Conservation (phyloP, 345 rosid species). For the Reutealis trisperma region DNA sequence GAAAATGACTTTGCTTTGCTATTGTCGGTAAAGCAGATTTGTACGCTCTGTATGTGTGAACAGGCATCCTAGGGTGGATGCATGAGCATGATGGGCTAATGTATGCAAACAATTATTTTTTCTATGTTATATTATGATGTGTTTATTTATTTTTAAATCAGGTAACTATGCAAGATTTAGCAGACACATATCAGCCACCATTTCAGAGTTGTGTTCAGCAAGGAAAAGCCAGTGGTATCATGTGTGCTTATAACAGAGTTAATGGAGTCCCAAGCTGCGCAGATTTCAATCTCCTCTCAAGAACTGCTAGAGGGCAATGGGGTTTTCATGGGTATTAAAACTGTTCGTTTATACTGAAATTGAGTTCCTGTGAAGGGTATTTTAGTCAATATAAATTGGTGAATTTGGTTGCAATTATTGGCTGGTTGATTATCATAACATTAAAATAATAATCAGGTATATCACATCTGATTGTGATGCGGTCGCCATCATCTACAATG, state of each 20-base stretch:
- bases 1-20: background rate
- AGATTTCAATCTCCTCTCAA: constrained; percentile 29
- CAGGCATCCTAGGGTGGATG: background rate
- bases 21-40: background rate
- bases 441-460: constrained; percentile 49
- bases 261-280: constrained; percentile 37
- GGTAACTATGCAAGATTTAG: constrained; percentile 33
- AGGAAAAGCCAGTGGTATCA: constrained; percentile 35
- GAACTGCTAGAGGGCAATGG: constrained; percentile 61
- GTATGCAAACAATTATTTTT: background rate
- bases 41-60: background rate
- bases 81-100: background rate
- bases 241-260: constrained; percentile 34
- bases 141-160: background rate
- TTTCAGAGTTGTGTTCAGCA: constrained; percentile 33
- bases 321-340: constrained; percentile 60
- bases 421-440: background rate
- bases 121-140: background rate
- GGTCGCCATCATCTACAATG: constrained; percentile 57
- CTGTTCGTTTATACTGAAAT: background rate
- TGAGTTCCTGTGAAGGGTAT: background rate
- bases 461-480: constrained; percentile 93
- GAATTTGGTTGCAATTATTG: background rate
- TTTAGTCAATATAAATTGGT: background rate
- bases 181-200: constrained; percentile 40